Percentiles rank a stretch among this genome's conserved stretches.
Conservation (phyloP, 345 rosid genomes). For the Populus ilicifolia region DNA sequence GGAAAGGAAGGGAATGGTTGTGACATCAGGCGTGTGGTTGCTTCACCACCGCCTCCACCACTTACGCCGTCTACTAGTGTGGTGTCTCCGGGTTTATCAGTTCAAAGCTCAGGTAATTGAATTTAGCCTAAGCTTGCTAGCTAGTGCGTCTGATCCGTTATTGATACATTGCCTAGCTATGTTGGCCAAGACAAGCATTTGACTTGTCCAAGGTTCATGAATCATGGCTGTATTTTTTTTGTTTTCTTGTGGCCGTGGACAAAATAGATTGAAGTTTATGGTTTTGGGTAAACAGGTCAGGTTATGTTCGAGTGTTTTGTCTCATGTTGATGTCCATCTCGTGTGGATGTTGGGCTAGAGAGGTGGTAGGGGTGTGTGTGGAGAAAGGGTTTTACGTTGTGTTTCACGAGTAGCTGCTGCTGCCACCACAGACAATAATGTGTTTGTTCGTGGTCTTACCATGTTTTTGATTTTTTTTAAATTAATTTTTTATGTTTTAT, state of each 20-base stretch:
- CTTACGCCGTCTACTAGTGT: slow-evolving; percentile 57
- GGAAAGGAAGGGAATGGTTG: slow-evolving; percentile 10
- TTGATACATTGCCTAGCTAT: background rate
- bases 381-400: background rate
- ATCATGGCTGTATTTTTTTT: background rate
- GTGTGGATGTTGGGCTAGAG: slow-evolving; percentile 15
- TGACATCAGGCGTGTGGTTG: slow-evolving; percentile 7
- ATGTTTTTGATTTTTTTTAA: too few relatives aligned
- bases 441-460: too few relatives aligned
- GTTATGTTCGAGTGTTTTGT: slow-evolving; percentile 14
- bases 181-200: slow-evolving; percentile 8
- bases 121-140: background rate
- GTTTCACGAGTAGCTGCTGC: slow-evolving; percentile 11
- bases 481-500: too few relatives aligned
- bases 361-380: slow-evolving; percentile 12
- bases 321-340: slow-evolving; percentile 33
- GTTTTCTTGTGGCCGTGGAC: background rate
- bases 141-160: background rate
- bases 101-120: slow-evolving; percentile 60
- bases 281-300: background rate
- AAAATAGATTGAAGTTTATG: background rate
- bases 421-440: background rate
- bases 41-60: slow-evolving; percentile 61
- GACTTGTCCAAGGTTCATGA: background rate
- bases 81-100: slow-evolving; percentile 59